phyloP scores from a whole-genome alignment of 768 basidiomycete species.

The Hygrophorus russula region DNA sequence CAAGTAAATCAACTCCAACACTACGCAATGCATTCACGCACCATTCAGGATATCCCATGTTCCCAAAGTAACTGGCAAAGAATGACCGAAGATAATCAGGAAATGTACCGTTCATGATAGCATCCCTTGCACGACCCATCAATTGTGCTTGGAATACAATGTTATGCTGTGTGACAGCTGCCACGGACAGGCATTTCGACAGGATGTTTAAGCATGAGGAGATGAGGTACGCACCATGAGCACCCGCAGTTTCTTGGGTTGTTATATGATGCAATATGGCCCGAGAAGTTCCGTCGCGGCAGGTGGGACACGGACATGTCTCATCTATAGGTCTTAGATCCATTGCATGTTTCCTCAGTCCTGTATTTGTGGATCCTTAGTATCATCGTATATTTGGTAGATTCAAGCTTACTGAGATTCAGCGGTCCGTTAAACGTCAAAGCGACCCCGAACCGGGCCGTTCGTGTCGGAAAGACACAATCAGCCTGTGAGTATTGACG shows the following conservation, averaged over 20 bases:
- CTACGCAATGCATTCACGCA: constrained; percentile 74
- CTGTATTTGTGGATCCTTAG: constrained; percentile 20
- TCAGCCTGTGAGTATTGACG: constrained; percentile 47
- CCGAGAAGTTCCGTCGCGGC: constrained; percentile 50
- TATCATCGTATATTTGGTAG: neutral
- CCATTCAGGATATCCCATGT: constrained; percentile 79
- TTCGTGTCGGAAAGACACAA: constrained; percentile 89
- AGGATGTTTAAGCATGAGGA: constrained; percentile 8
- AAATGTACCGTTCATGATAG: constrained; percentile 69
- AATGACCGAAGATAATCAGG: constrained; percentile 69
- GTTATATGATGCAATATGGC: constrained; percentile 68
- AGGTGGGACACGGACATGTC: constrained; percentile 81
- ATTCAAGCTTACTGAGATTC: constrained; percentile 53
- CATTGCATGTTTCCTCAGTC: constrained; percentile 55
- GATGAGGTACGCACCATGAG: constrained; percentile 48
- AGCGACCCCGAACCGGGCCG: constrained; percentile 85
- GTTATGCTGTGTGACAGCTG: constrained; percentile 78
- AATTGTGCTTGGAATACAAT: constrained; percentile 78
- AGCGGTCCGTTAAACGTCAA: constrained; percentile 73
- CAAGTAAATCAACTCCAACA: constrained; percentile 76
- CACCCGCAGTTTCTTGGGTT: constrained; percentile 76
- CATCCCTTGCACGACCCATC: constrained; percentile 77
- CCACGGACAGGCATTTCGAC: constrained; percentile 6
- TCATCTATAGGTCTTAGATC: constrained; percentile 68
- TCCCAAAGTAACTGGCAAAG: constrained; percentile 69